These are phyloP conservation scores for Colletotrichum cereale DNA, from an alignment of 2,329 filamentous ascomycete species.

Conservation along the genomic window DNA sequence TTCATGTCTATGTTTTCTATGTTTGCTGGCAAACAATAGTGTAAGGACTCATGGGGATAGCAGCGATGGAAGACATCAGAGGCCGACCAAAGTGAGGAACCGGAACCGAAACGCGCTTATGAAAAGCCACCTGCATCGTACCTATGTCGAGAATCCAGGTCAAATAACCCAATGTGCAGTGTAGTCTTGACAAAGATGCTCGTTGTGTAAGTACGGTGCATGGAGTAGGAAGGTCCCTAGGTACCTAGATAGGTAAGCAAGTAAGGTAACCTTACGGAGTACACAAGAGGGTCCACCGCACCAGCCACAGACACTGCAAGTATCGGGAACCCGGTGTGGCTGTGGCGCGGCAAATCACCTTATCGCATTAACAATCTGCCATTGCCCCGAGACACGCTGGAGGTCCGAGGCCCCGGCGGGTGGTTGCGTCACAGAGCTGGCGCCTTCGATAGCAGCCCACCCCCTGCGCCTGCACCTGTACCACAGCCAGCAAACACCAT, in stretches of 20 bases:
- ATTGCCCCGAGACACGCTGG: slow-evolving; percentile 3
- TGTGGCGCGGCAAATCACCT: slow-evolving; percentile 3
- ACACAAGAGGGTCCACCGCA: no score
- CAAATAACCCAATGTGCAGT: not conserved
- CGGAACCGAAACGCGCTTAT: no score
- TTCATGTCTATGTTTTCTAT: not conserved
- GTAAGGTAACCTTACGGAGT: no score
- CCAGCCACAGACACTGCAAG: slow-evolving; percentile 7
- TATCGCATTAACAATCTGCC: slow-evolving; percentile 23
- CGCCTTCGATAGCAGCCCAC: slow-evolving; percentile 27
- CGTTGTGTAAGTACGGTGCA: no score
- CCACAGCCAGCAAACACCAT: slow-evolving; percentile 20
- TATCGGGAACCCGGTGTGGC: not conserved
- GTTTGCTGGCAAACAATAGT: not conserved
- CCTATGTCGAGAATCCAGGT: not conserved
- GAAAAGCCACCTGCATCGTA: no score
- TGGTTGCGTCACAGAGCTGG: slow-evolving; percentile 42
- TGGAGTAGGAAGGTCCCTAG: no score
- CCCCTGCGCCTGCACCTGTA: slow-evolving; percentile 8
- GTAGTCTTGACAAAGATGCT: not conserved
- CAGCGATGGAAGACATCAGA: not conserved
- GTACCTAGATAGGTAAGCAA: no score
- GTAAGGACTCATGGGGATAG: not conserved
- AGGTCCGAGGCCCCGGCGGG: slow-evolving; percentile 9
- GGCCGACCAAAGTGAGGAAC: no score